Base-by-base conservation (phyloP, 108 stramenopile species). In the Skeletonema grethae region DNA sequence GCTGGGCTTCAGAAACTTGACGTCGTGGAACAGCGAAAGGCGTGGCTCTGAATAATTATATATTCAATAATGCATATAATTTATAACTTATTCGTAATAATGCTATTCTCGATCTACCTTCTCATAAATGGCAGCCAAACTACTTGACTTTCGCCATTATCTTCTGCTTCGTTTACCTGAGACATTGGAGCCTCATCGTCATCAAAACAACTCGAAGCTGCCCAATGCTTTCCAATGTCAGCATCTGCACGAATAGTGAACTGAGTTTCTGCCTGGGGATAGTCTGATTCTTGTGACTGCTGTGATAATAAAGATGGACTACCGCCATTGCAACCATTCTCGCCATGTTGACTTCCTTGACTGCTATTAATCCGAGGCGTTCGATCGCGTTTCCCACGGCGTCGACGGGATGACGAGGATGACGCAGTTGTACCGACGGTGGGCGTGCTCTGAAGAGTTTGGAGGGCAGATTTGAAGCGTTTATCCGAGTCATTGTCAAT, bases 1-100 rank as follows among this genome's bases (percentile, higher is more conserved):
- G 38, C 67, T 6, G 82, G 76, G 12, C 69, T 92, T 39, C 75
- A 86, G n/a, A 60, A 61, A 41, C 67, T 82, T 20, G 39, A 73
- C 41, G 6, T 73, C 3, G 16, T 15, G 8, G 41, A 63, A 59
- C 61, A 59, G 22, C 34, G 62, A 13, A 63, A 53, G 50, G 7
- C 50, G 20, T 53, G 50, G 50, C 50, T 53, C 6, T 53, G 50
- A 53, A 24, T 53, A 15, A 53, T 24, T 7, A 53, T 53, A 24
- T 7, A 53, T 53, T 53, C 20, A 22, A 53, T 53, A 9, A 22
- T 2, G 22, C 7, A 22, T 5, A 53, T 53, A 53, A 53, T 53
- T 2, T 53, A 53, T 22, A 53, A n/a, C 50, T 22, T n/a, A 22
- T 7, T 20, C 9, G 32, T 30, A 69, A 62, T 34, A 15, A 9